These are phyloP conservation scores for Xylariaceae sp. DNA, from an alignment of 2,329 filamentous ascomycete species.

Conservation along the genomic window DNA sequence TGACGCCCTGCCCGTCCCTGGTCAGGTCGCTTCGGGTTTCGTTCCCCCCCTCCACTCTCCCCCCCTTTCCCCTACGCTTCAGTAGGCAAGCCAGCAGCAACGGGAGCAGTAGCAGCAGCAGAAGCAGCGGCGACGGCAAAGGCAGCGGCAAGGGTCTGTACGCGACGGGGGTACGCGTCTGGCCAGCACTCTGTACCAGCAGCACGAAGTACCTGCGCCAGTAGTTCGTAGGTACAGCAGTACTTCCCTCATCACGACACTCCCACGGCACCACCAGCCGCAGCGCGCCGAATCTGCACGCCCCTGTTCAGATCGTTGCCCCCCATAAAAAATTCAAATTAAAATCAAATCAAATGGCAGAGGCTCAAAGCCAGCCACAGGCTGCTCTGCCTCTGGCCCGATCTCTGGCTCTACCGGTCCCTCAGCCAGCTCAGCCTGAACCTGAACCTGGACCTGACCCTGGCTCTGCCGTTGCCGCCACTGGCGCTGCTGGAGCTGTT, in stretches of 20 bases:
- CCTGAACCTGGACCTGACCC: slow-evolving; percentile 25
- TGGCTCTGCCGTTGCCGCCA: slow-evolving; percentile 24
- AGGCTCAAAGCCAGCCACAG: slow-evolving; percentile 28
- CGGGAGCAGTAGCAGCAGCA: too few relatives aligned
- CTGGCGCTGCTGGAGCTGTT: slow-evolving; percentile 26
- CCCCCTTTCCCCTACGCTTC: too few relatives aligned
- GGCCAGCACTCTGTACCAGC: too few relatives aligned
- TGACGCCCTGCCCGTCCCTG: slow-evolving; percentile 22
- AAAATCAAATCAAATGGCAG: slow-evolving; percentile 30
- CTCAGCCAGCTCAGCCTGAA: too few relatives aligned
- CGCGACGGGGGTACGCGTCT: too few relatives aligned
- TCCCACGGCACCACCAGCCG: not conserved
- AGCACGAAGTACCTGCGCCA: too few relatives aligned
- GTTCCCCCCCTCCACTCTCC: too few relatives aligned
- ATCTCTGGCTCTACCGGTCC: slow-evolving; percentile 23
- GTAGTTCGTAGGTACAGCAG: too few relatives aligned
- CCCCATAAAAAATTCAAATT: slow-evolving; percentile 28
- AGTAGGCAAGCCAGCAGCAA: too few relatives aligned
- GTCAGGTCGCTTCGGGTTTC: slow-evolving; percentile 22
- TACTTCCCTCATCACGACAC: slow-evolving; percentile 9
- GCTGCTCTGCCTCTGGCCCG: slow-evolving; percentile 26
- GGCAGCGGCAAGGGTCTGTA: too few relatives aligned
- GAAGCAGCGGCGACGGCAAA: too few relatives aligned
- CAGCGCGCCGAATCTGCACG: slow-evolving; percentile 17
- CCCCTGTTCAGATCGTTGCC: slow-evolving; percentile 27